Conservation (phyloP, 345 rosid genomes). For the Syzygium aromaticum region DNA sequence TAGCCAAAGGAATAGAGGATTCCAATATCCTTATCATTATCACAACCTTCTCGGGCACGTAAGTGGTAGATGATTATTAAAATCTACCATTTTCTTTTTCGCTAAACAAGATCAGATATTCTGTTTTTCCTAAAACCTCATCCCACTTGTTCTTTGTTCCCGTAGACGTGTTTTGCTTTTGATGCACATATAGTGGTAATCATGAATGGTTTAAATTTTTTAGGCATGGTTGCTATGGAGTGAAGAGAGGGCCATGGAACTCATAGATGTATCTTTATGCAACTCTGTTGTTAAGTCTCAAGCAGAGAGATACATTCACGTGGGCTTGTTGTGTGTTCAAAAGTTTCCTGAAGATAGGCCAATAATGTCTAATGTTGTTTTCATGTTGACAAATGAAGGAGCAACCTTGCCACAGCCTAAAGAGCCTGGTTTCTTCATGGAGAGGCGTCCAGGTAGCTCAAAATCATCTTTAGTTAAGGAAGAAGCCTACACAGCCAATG, state of each 20-base stretch:
- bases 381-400: slow-evolving; percentile 12
- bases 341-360: slow-evolving; percentile 17
- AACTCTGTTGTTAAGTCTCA: not conserved
- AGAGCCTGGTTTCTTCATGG: slow-evolving; percentile 9
- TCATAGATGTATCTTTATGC: slow-evolving; percentile 2
- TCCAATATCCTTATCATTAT: too few relatives aligned
- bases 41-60: too few relatives aligned
- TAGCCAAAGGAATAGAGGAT: too few relatives aligned
- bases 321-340: slow-evolving; percentile 18
- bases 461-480: not conserved
- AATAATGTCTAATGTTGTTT: slow-evolving; percentile 2
- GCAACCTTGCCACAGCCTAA: slow-evolving; percentile 7
- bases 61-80: not conserved
- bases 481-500: not conserved
- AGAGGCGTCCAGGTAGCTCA: not conserved
- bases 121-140: too few relatives aligned
- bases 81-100: too few relatives aligned
- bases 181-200: too few relatives aligned
- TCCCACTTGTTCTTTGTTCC: not conserved
- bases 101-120: too few relatives aligned
- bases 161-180: too few relatives aligned
- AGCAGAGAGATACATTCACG: slow-evolving; percentile 8
- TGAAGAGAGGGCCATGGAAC: not conserved
- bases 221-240: slow-evolving; percentile 29
- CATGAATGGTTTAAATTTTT: not conserved